phyloP scores from a whole-genome alignment of 192 early-diverging fungal genomes.

The Geosiphon pyriformis region DNA sequence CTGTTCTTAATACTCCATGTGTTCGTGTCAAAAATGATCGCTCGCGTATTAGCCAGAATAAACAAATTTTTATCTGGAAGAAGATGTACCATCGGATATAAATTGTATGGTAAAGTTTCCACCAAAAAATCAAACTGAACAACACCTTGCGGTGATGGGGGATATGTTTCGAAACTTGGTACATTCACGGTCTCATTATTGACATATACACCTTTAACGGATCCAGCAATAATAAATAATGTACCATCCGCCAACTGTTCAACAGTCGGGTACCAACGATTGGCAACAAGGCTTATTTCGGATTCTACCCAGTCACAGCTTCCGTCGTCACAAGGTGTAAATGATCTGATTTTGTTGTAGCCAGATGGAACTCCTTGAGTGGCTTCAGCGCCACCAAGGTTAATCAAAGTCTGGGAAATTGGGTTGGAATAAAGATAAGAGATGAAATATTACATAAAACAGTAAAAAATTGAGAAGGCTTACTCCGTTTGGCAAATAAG shows the following conservation, averaged over 20 bases:
- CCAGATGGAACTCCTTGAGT: background rate
- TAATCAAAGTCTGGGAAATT: slow-evolving; percentile 31
- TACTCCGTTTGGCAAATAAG: slow-evolving; percentile 43
- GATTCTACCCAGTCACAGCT: slow-evolving; percentile 40
- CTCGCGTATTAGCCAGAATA: slow-evolving; percentile 42
- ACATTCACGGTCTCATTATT: slow-evolving; percentile 41
- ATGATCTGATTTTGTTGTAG: background rate
- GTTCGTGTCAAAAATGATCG: slow-evolving; percentile 41
- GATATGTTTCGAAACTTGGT: slow-evolving; percentile 34
- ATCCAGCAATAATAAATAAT: slow-evolving; percentile 51
- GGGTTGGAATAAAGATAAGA: too few species aligned
- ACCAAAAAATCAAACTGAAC: slow-evolving; percentile 34
- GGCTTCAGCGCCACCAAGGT: slow-evolving; percentile 44
- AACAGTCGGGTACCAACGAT: background rate
- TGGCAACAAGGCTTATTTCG: background rate
- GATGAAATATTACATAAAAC: too few species aligned
- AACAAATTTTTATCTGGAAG: slow-evolving; percentile 46
- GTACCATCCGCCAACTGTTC: slow-evolving; percentile 36
- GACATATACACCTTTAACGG: slow-evolving; percentile 36
- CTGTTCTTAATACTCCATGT: slow-evolving; percentile 37
- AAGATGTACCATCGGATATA: slow-evolving; percentile 45
- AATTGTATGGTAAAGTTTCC: slow-evolving; percentile 36
- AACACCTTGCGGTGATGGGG: background rate
- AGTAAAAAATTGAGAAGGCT: background rate
- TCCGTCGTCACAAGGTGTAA: slow-evolving; percentile 39